Evolutionary conservation across 139 green algal genomes (phyloP).

Genomic region (Chlamydomonas sp.): DNA sequence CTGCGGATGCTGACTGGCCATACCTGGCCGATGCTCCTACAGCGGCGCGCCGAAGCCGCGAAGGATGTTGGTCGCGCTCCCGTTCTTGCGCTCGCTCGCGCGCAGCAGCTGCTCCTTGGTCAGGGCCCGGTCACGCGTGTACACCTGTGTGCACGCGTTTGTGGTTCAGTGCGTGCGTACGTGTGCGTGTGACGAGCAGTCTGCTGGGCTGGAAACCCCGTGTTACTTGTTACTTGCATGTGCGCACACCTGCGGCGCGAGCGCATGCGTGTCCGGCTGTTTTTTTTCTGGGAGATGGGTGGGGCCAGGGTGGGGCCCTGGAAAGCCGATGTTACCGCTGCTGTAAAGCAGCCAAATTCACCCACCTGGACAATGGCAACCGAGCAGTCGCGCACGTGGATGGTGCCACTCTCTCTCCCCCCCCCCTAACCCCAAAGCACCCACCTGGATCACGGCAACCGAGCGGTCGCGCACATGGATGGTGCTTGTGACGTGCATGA

Average conservation of each 20-base stretch:
- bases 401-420: not conserved
- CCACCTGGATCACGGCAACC: constrained; percentile 5
- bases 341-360: not conserved
- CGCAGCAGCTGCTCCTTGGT: constrained; percentile 8
- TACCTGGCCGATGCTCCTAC: too few relatives aligned
- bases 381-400: not conserved
- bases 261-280: not conserved
- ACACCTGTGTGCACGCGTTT: not conserved
- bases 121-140: not conserved
- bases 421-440: not conserved
- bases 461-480: constrained; percentile 2
- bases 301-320: not conserved
- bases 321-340: not conserved
- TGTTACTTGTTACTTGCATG: too few relatives aligned
- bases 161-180: not conserved
- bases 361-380: not conserved
- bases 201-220: too few relatives aligned
- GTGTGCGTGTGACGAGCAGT: too few relatives aligned
- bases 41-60: constrained; percentile 7
- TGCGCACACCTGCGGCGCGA: not conserved
- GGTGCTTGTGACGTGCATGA: constrained; percentile 13
- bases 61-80: constrained; percentile 14
- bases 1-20: too few relatives aligned
- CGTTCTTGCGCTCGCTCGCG: constrained; percentile 7
- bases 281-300: too few relatives aligned